A percentile compares a stretch with the other conserved stretches of the same genome.
Evolutionary conservation across 2,329 filamentous ascomycete species (phyloP).

Genomic region (Didymella exigua): DNA sequence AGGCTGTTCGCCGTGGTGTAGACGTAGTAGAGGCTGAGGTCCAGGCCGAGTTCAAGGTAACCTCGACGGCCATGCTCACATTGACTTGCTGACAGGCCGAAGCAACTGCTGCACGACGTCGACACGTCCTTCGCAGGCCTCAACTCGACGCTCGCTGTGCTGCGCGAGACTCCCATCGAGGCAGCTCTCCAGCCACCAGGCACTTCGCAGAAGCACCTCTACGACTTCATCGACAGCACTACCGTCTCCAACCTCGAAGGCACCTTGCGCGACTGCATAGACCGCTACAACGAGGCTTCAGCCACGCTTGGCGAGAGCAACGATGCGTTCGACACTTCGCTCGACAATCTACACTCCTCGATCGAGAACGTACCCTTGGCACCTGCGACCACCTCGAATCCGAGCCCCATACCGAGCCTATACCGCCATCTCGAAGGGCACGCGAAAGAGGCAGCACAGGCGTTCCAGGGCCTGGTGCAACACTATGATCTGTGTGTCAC

Average conservation of each 20-base stretch:
- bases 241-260: conserved; percentile 70
- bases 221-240: conserved; percentile 78
- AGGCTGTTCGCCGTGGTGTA: conserved; percentile 52
- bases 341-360: conserved; percentile 52
- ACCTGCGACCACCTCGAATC: conserved; percentile 37
- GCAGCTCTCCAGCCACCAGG: conserved; percentile 62
- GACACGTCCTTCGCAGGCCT: conserved; percentile 70
- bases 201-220: conserved; percentile 62
- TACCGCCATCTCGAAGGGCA: conserved; percentile 68
- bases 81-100: conserved; percentile 11
- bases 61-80: neutral
- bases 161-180: conserved; percentile 69
- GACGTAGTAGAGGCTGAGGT: conserved; percentile 51
- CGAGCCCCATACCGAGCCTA: conserved; percentile 52
- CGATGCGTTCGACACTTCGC: conserved; percentile 73
- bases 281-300: conserved; percentile 72
- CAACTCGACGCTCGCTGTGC: conserved; percentile 67
- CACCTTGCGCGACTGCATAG: conserved; percentile 72
- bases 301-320: conserved; percentile 60
- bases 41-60: conserved; percentile 52
- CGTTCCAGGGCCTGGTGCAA: conserved; percentile 77
- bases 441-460: conserved; percentile 80
- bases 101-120: conserved; percentile 65
- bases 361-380: conserved; percentile 42
- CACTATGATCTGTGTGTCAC: conserved; percentile 95